These are phyloP conservation scores for Fusarium penzigii DNA, from an alignment of 2,329 filamentous ascomycete genomes.

Conservation along the genomic window DNA sequence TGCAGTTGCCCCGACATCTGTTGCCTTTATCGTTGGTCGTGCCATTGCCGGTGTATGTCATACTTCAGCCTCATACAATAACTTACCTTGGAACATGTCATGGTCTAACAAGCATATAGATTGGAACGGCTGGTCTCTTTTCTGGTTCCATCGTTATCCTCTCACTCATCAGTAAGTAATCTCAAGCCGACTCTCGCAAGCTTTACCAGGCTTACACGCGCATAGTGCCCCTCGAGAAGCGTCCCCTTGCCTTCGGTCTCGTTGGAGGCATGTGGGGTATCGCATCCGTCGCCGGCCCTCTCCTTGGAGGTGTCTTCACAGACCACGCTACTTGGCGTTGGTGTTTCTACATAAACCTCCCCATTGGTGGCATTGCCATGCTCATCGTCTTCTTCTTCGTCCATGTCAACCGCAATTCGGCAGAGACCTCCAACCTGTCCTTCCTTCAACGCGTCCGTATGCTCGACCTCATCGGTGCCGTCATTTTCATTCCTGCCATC, in stretches of 20 bases:
- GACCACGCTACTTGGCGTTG: conserved; percentile 53
- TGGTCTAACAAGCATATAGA: conserved; percentile 25
- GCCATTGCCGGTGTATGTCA: conserved; percentile 47
- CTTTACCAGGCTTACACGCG: background rate
- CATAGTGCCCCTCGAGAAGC: conserved; percentile 52
- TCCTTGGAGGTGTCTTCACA: conserved; percentile 53
- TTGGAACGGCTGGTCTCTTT: conserved; percentile 53
- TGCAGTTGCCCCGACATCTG: conserved; percentile 46
- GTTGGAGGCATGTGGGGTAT: conserved; percentile 59
- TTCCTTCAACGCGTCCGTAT: conserved; percentile 41
- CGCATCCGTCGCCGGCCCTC: conserved; percentile 51
- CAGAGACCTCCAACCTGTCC: conserved; percentile 34
- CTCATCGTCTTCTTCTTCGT: conserved; percentile 50
- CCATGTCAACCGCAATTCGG: conserved; percentile 39
- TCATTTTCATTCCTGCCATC: conserved; percentile 53
- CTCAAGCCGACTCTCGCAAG: background rate
- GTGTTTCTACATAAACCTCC: conserved; percentile 52
- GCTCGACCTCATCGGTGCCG: conserved; percentile 51
- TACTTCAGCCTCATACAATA: background rate
- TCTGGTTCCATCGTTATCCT: conserved; percentile 52
- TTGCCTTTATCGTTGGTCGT: conserved; percentile 52
- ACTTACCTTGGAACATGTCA: background rate
- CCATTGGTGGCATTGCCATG: conserved; percentile 49
- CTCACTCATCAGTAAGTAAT: conserved; percentile 39
- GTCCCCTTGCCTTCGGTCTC: conserved; percentile 55